phyloP scores from a whole-genome alignment of 805 yeast species.

The Zygoascus tannicola region DNA sequence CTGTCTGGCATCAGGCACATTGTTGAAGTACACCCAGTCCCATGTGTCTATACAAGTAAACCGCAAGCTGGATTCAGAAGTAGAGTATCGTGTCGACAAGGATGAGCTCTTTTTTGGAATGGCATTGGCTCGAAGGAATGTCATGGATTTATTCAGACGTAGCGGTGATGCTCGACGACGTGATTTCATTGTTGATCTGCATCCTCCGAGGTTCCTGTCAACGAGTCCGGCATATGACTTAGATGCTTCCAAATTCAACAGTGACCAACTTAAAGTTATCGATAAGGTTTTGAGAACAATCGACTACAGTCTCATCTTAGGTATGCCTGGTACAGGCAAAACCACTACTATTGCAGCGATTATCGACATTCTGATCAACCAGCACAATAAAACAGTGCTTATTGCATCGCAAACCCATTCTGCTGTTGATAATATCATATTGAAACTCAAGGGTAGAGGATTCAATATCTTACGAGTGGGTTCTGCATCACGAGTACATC shows the following conservation, averaged over 20 bases:
- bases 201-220: constrained; percentile 35
- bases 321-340: constrained; percentile 99
- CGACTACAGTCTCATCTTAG: constrained; percentile 75
- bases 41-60: constrained; percentile 42
- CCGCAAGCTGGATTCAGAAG: constrained; percentile 36
- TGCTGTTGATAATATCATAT: constrained; percentile 86
- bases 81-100: constrained; percentile 59
- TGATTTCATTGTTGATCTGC: constrained; percentile 44
- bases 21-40: constrained; percentile 37
- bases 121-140: constrained; percentile 65
- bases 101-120: constrained; percentile 71
- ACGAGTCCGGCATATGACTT: constrained; percentile 7
- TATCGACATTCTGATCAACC: constrained; percentile 48
- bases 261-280: constrained; percentile 65
- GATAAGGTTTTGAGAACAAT: constrained; percentile 51
- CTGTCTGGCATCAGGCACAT: constrained; percentile 56
- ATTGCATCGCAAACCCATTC: constrained; percentile 88
- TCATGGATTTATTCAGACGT: constrained; percentile 54
- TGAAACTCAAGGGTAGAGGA: constrained; percentile 47
- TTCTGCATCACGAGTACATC: constrained; percentile 45
- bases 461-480: constrained; percentile 63
- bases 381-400: constrained; percentile 53
- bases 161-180: constrained; percentile 38
- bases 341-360: constrained; percentile 81
- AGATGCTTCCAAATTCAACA: constrained; percentile 38